These are phyloP conservation scores for Ophiorrhiza pumila DNA, from an alignment of 257 asterid genomes.

Conservation along the genomic window DNA sequence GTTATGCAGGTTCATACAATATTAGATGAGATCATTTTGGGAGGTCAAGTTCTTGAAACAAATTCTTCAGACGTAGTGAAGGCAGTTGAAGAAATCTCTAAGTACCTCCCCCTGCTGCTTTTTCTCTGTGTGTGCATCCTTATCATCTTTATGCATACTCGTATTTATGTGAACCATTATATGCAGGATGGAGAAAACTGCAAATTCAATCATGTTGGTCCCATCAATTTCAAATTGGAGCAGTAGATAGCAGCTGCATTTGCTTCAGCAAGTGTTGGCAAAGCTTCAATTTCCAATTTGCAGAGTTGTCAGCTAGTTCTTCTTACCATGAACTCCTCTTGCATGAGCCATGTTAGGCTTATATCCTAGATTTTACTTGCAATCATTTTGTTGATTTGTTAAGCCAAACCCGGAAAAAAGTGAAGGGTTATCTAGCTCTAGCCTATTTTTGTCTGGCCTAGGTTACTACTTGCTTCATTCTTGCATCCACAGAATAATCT, in stretches of 20 bases:
- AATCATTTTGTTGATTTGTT: not conserved
- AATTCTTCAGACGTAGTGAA: constrained; percentile 67
- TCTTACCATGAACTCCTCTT: not conserved
- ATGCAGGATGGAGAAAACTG: constrained; percentile 63
- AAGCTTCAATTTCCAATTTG: not conserved
- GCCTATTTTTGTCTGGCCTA: too few relatives aligned
- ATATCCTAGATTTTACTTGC: not conserved
- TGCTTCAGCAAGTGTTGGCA: constrained; percentile 16
- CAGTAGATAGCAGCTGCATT: constrained; percentile 44
- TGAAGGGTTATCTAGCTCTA: too few relatives aligned
- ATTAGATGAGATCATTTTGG: constrained; percentile 84
- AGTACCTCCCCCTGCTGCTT: constrained; percentile 29
- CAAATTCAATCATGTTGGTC: constrained; percentile 38
- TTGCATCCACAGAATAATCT: not conserved
- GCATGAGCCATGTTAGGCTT: too few relatives aligned
- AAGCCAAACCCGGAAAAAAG: not conserved
- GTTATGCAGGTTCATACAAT: constrained; percentile 75
- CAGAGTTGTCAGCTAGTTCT: not conserved
- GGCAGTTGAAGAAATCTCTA: constrained; percentile 78
- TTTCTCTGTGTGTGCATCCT: constrained; percentile 19
- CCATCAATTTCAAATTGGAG: constrained; percentile 66
- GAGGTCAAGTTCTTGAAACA: constrained; percentile 96
- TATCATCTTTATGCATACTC: not conserved
- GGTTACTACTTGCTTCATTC: too few relatives aligned
- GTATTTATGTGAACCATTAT: constrained; percentile 19